Evolutionary conservation across 176 grass and related monocot species (phyloP).

Genomic region (Chloris gayana): DNA sequence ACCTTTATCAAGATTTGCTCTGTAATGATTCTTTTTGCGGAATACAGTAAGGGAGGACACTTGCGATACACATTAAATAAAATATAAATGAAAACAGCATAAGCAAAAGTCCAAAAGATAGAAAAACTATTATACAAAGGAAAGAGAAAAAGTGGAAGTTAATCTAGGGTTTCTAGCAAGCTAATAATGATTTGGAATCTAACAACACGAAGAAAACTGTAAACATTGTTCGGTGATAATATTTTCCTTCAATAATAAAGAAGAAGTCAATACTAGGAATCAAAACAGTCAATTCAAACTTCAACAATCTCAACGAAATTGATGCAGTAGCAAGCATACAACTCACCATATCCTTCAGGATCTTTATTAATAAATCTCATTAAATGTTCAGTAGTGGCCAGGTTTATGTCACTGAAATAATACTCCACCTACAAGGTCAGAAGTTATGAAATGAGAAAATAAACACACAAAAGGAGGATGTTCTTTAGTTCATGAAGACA

Average conservation of each 20-base stretch:
- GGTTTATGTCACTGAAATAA: constrained; percentile 95
- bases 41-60: neutral
- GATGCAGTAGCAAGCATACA: constrained; percentile 35
- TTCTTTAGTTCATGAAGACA: neutral
- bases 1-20: neutral
- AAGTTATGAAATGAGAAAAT: constrained; percentile 27
- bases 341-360: constrained; percentile 91
- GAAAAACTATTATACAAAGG: neutral
- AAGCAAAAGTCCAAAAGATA: neutral
- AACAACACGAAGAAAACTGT: constrained; percentile 22
- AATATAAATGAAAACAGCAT: neutral
- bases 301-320: constrained; percentile 5
- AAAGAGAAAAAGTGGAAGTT: neutral
- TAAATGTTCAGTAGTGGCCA: constrained; percentile 96
- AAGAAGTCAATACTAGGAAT: constrained; percentile 1
- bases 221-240: neutral
- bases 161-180: neutral
- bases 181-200: neutral
- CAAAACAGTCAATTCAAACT: neutral
- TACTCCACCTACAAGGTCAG: constrained; percentile 76
- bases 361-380: constrained; percentile 97
- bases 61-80: neutral
- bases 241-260: neutral
- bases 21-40: neutral
- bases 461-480: neutral